Percentiles rank a stretch among this genome's conserved stretches.
phyloP scores from a whole-genome alignment of 2,329 filamentous ascomycete genomes.

The Lachnum nothofagi region DNA sequence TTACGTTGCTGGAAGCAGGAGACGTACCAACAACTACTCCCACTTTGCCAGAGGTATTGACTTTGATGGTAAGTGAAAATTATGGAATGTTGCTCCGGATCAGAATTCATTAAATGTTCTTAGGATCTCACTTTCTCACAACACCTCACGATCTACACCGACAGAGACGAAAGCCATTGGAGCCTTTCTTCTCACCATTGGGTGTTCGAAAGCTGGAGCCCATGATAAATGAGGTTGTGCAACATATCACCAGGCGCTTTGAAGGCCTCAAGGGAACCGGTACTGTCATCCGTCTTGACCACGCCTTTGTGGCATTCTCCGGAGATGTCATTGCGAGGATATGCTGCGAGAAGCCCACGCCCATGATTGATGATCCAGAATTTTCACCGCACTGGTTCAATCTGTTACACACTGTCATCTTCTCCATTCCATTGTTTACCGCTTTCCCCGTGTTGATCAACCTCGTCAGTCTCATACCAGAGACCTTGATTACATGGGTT shows the following conservation, averaged over 20 bases:
- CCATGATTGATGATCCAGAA: constrained; percentile 4
- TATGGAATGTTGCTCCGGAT: constrained; percentile 16
- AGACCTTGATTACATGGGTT: neutral
- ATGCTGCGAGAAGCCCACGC: neutral
- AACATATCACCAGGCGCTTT: too few relatives aligned
- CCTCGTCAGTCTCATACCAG: constrained; percentile 4
- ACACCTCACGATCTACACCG: constrained; percentile 11
- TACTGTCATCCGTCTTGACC: constrained; percentile 5
- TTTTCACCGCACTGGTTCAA: constrained; percentile 6
- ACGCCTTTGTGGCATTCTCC: constrained; percentile 13
- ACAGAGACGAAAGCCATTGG: constrained; percentile 10
- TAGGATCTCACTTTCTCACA: constrained; percentile 13
- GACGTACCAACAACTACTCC: too few relatives aligned
- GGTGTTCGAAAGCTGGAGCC: constrained; percentile 24
- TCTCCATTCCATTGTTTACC: constrained; percentile 22
- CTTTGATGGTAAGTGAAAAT: constrained; percentile 23
- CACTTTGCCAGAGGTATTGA: too few relatives aligned
- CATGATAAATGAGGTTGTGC: constrained; percentile 24
- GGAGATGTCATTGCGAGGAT: constrained; percentile 4
- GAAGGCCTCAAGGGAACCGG: neutral
- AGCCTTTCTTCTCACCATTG: constrained; percentile 19
- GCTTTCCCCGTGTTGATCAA: constrained; percentile 8
- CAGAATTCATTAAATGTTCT: constrained; percentile 14
- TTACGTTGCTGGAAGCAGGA: constrained; percentile 2
- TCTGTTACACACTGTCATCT: constrained; percentile 22